Percentiles rank a stretch among this genome's conserved stretches.
Conservation (phyloP, 805 yeast species). For the Kluyveromyces nonfermentans region DNA sequence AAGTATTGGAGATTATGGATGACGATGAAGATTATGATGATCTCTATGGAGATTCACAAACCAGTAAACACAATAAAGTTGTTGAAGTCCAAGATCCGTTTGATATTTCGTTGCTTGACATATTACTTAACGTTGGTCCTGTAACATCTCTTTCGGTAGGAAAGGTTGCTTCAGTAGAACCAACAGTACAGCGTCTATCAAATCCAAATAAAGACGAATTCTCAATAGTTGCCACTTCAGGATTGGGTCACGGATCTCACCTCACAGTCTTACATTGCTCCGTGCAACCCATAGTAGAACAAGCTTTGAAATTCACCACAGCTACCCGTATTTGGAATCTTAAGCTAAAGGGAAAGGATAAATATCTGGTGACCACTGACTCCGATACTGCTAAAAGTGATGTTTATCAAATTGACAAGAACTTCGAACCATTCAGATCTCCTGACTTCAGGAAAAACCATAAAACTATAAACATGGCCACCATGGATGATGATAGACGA, state of each 20-base stretch:
- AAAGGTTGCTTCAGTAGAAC: slow-evolving; percentile 40
- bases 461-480: slow-evolving; percentile 58
- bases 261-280: slow-evolving; percentile 58
- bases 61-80: slow-evolving; percentile 7
- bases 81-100: slow-evolving; percentile 25
- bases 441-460: slow-evolving; percentile 56
- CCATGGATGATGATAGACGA: slow-evolving; percentile 43
- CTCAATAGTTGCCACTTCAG: slow-evolving; percentile 62
- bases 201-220: slow-evolving; percentile 62
- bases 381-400: slow-evolving; percentile 54
- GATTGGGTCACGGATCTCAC: slow-evolving; percentile 46
- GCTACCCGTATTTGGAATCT: slow-evolving; percentile 72
- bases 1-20: slow-evolving; percentile 27
- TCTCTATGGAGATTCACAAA: slow-evolving; percentile 15
- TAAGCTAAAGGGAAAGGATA: slow-evolving; percentile 35
- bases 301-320: slow-evolving; percentile 62
- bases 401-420: slow-evolving; percentile 52
- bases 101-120: slow-evolving; percentile 42
- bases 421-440: slow-evolving; percentile 51
- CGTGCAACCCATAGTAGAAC: slow-evolving; percentile 55
- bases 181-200: slow-evolving; percentile 47
- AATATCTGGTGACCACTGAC: slow-evolving; percentile 65
- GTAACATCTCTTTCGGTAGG: slow-evolving; percentile 61
- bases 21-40: slow-evolving; percentile 29
- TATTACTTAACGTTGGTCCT: slow-evolving; percentile 62